These are phyloP conservation scores for Wickerhamomyces rabaulensis DNA, from an alignment of 805 yeast genomes.

Conservation along the genomic window DNA sequence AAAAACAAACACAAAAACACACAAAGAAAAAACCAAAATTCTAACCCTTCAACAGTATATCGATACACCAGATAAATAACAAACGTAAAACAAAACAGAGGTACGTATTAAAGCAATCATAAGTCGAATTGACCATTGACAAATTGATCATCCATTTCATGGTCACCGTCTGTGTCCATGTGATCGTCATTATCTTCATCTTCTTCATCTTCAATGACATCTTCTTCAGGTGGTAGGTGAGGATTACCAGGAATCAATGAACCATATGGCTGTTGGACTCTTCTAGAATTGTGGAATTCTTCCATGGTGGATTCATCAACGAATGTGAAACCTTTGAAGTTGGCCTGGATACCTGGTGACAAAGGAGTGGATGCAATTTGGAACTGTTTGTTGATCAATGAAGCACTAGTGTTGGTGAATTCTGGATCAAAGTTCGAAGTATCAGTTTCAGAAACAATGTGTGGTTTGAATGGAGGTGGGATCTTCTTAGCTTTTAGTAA, in stretches of 20 bases:
- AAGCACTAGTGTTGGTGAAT: constrained; percentile 87
- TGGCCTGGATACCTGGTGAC: constrained; percentile 92
- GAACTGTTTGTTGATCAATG: constrained; percentile 66
- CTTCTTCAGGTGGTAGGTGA: constrained; percentile 76
- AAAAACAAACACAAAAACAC: not conserved
- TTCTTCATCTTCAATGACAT: constrained; percentile 70
- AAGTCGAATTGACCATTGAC: constrained; percentile 89
- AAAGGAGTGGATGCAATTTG: constrained; percentile 64
- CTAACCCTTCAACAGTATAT: not conserved
- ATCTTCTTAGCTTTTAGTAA: constrained; percentile 69
- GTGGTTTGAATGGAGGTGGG: constrained; percentile 97
- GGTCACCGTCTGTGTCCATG: constrained; percentile 40
- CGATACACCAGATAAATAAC: not conserved
- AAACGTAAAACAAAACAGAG: not conserved
- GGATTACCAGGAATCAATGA: constrained; percentile 79
- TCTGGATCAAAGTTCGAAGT: constrained; percentile 98
- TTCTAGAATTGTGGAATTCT: constrained; percentile 55
- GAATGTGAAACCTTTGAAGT: constrained; percentile 94
- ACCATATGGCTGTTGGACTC: constrained; percentile 42
- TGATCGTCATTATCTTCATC: constrained; percentile 35
- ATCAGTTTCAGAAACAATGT: constrained; percentile 83
- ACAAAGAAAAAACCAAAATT: not conserved
- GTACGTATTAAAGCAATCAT: constrained; percentile 24
- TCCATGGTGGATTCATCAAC: constrained; percentile 93
- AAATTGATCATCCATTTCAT: constrained; percentile 73